phyloP scores from a whole-genome alignment of 2,329 filamentous ascomycete species.

The Exutisphaerella laricina region DNA sequence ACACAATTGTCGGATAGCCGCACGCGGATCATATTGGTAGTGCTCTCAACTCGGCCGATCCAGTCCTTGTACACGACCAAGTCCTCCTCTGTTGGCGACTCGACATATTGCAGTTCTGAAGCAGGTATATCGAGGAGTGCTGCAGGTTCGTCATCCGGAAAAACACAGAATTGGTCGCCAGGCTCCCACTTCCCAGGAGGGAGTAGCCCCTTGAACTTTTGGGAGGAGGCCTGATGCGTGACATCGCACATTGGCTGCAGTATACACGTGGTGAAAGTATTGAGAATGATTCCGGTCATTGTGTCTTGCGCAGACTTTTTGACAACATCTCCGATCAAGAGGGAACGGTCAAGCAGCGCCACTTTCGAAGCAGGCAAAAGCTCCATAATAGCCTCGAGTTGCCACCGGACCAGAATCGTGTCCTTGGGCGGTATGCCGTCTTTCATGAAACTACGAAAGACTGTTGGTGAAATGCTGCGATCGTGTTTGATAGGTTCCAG shows the following conservation, averaged over 20 bases:
- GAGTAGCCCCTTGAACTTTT: conserved; percentile 23
- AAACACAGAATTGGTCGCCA: conserved; percentile 13
- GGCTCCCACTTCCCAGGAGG: conserved; percentile 15
- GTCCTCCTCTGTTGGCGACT: conserved; percentile 44
- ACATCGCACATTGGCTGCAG: conserved; percentile 34
- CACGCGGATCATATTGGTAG: conserved; percentile 47
- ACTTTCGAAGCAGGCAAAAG: conserved; percentile 42
- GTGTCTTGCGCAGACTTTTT: conserved; percentile 45
- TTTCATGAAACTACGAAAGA: conserved; percentile 38
- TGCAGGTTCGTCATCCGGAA: conserved; percentile 14
- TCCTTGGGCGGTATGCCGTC: conserved; percentile 47
- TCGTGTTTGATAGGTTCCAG: conserved; percentile 31
- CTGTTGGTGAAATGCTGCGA: conserved; percentile 30
- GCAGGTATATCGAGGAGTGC: conserved; percentile 28
- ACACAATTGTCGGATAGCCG: conserved; percentile 49
- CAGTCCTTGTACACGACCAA: conserved; percentile 52
- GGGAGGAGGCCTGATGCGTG: conserved; percentile 15
- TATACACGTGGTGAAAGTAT: conserved; percentile 42
- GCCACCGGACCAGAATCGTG: conserved; percentile 48
- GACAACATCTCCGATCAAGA: conserved; percentile 52
- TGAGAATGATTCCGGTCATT: conserved; percentile 52
- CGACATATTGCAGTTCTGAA: conserved; percentile 27
- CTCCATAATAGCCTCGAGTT: conserved; percentile 38
- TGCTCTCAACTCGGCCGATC: conserved; percentile 49
- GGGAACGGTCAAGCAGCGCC: conserved; percentile 48